Percentiles rank a stretch among this genome's conserved stretches.
phyloP scores from a whole-genome alignment of 768 basidiomycete species.

The Crepidotus variabilis region DNA sequence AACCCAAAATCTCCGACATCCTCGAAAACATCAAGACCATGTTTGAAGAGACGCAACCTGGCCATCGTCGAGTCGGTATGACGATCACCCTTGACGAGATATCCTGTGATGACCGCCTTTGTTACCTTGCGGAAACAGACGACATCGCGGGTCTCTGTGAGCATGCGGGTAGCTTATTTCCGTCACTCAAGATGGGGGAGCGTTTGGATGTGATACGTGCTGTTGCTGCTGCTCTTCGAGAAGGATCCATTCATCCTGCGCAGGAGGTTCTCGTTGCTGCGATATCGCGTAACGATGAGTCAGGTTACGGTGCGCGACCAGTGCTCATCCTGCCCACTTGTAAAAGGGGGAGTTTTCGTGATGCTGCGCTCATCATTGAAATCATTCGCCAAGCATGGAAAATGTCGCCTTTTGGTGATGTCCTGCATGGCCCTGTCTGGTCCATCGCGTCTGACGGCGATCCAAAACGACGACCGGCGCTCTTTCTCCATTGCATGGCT shows the following conservation, averaged over 20 bases:
- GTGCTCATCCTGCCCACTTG: slow-evolving; percentile 18
- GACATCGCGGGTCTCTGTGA: slow-evolving; percentile 24
- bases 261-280: slow-evolving; percentile 25
- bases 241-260: slow-evolving; percentile 21
- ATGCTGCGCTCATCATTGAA: slow-evolving; percentile 12
- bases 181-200: slow-evolving; percentile 15
- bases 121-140: slow-evolving; percentile 20
- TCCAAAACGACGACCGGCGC: slow-evolving; percentile 14
- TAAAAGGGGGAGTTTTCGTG: slow-evolving; percentile 7
- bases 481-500: slow-evolving; percentile 19
- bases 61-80: slow-evolving; percentile 7
- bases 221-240: slow-evolving; percentile 12
- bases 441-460: slow-evolving; percentile 17
- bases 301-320: slow-evolving; percentile 17
- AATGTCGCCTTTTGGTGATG: slow-evolving; percentile 19
- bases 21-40: slow-evolving; percentile 19
- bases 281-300: slow-evolving; percentile 13
- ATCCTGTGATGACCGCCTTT: slow-evolving; percentile 15
- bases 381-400: slow-evolving; percentile 18
- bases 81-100: slow-evolving; percentile 24
- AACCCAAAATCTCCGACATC: slow-evolving; percentile 13
- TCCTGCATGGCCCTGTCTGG: slow-evolving; percentile 12
- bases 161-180: slow-evolving; percentile 11
- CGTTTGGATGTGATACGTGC: slow-evolving; percentile 10
- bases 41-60: slow-evolving; percentile 13